Percentiles rank a stretch among this genome's conserved stretches.
These are phyloP conservation scores for Gossypium stocksii DNA, from an alignment of 345 rosid genomes.

Conservation along the genomic window DNA sequence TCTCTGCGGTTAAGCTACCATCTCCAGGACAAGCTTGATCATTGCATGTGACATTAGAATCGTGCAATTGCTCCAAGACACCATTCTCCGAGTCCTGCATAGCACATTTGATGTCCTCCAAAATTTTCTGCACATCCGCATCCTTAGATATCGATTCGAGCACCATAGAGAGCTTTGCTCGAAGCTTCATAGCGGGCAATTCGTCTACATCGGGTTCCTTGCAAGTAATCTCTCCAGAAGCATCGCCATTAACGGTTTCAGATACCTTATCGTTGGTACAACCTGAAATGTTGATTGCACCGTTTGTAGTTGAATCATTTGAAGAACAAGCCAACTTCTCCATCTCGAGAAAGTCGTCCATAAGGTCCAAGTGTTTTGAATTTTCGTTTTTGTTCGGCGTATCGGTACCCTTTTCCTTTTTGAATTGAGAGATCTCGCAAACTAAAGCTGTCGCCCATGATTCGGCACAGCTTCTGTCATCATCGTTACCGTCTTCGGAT, in stretches of 20 bases:
- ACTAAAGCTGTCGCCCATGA: conserved; percentile 57
- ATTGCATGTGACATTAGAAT: conserved; percentile 27
- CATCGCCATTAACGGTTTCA: conserved; percentile 8
- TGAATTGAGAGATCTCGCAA: conserved; percentile 54
- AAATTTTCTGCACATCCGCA: conserved; percentile 43
- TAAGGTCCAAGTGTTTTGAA: conserved; percentile 63
- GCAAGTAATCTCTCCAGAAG: too few relatives aligned
- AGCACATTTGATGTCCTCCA: conserved; percentile 49
- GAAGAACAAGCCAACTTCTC: conserved; percentile 81
- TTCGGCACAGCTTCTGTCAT: conserved; percentile 65
- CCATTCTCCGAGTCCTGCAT: conserved; percentile 37
- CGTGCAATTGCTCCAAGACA: conserved; percentile 20
- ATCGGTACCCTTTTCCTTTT: conserved; percentile 45
- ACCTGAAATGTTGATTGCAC: conserved; percentile 26
- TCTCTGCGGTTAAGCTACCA: conserved; percentile 25
- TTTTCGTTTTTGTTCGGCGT: conserved; percentile 47
- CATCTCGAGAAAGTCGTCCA: conserved; percentile 99
- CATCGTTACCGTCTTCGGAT: conserved; percentile 94
- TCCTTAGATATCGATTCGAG: conserved; percentile 63
- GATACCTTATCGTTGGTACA: conserved; percentile 35
- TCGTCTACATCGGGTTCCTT: conserved; percentile 29
- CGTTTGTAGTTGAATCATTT: conserved; percentile 41
- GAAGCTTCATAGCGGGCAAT: conserved; percentile 42
- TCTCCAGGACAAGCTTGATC: conserved; percentile 32
- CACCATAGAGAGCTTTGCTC: conserved; percentile 46